Percentiles rank a stretch among this genome's conserved stretches.
phyloP scores from a whole-genome alignment of 2,329 filamentous ascomycete genomes.

The Exophiala sp. region DNA sequence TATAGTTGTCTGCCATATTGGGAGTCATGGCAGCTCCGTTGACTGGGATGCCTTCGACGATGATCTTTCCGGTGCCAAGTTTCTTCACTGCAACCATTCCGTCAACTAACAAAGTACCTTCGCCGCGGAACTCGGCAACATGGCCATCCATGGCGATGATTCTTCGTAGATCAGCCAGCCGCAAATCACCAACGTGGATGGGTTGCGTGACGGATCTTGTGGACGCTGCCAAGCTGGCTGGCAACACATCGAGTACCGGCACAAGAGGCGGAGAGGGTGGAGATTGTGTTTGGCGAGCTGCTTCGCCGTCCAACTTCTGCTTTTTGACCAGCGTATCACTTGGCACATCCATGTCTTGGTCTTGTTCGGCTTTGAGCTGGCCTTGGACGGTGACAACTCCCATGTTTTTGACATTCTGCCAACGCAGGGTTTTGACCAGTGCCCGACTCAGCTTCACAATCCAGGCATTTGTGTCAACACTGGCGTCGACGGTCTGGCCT shows the following conservation, averaged over 20 bases:
- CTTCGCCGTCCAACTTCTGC: slow-evolving; percentile 46
- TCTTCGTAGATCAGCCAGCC: slow-evolving; percentile 78
- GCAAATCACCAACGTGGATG: slow-evolving; percentile 87
- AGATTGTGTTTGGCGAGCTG: slow-evolving; percentile 28
- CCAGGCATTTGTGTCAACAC: slow-evolving; percentile 97
- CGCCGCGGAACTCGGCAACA: slow-evolving; percentile 84
- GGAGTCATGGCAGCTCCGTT: slow-evolving; percentile 41
- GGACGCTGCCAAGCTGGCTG: slow-evolving; percentile 59
- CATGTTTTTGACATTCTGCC: slow-evolving; percentile 87
- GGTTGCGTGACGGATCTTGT: slow-evolving; percentile 74
- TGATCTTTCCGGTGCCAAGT: slow-evolving; percentile 76
- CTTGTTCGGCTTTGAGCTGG: slow-evolving; percentile 48
- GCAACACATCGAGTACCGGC: slow-evolving; percentile 56
- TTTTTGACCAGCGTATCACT: slow-evolving; percentile 44
- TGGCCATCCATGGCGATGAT: slow-evolving; percentile 78
- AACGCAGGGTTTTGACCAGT: slow-evolving; percentile 79
- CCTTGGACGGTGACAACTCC: slow-evolving; percentile 92
- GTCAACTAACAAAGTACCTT: slow-evolving; percentile 86
- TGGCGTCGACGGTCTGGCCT: slow-evolving; percentile 75
- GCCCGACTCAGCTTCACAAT: slow-evolving; percentile 80
- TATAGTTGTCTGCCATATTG: slow-evolving; percentile 63
- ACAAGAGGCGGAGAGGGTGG: slow-evolving; percentile 11
- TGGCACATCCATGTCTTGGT: slow-evolving; percentile 42
- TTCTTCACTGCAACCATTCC: slow-evolving; percentile 83
- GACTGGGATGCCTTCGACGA: slow-evolving; percentile 71